Percentiles rank a stretch among this genome's conserved stretches.
Conservation (phyloP, 768 basidiomycete genomes). For the Hydnum rufescens region DNA sequence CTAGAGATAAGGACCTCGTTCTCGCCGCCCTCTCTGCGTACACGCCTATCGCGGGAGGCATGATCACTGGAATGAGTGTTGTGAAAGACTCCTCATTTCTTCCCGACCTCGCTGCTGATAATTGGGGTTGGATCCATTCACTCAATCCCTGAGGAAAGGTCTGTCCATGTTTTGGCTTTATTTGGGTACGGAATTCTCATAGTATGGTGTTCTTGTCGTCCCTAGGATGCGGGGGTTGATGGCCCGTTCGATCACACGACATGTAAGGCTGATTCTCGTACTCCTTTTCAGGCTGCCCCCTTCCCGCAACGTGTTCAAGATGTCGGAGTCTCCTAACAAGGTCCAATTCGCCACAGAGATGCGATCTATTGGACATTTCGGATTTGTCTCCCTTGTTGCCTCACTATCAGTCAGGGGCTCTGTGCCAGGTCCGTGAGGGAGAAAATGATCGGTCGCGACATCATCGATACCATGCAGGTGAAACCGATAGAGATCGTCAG, state of each 20-base stretch:
- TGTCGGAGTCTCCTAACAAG: constrained; percentile 26
- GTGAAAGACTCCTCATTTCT: no score
- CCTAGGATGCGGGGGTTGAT: no score
- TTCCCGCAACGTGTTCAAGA: constrained; percentile 21
- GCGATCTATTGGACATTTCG: constrained; percentile 13
- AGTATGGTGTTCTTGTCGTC: no score
- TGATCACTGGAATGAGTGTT: no score
- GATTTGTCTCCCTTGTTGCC: neutral
- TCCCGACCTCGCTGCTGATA: no score
- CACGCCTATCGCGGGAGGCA: no score
- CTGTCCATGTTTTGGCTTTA: no score
- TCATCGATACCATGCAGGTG: constrained; percentile 71
- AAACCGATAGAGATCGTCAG: constrained; percentile 40
- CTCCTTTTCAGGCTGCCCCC: constrained; percentile 38
- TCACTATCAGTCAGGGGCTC: constrained; percentile 16
- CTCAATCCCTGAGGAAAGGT: no score
- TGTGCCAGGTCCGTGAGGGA: constrained; percentile 15
- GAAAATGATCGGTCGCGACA: constrained; percentile 27
- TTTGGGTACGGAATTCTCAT: no score
- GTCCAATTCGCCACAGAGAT: constrained; percentile 36
- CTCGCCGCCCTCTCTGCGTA: no score
- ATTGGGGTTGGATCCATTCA: no score
- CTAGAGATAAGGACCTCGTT: no score
- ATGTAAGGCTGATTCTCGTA: constrained; percentile 66
- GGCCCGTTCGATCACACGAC: constrained; percentile 53